Evolutionary conservation across 768 basidiomycete genomes (phyloP), one percentile per base, ranked within the genome.

Genomic region (Hortiboletus campestris): DNA sequence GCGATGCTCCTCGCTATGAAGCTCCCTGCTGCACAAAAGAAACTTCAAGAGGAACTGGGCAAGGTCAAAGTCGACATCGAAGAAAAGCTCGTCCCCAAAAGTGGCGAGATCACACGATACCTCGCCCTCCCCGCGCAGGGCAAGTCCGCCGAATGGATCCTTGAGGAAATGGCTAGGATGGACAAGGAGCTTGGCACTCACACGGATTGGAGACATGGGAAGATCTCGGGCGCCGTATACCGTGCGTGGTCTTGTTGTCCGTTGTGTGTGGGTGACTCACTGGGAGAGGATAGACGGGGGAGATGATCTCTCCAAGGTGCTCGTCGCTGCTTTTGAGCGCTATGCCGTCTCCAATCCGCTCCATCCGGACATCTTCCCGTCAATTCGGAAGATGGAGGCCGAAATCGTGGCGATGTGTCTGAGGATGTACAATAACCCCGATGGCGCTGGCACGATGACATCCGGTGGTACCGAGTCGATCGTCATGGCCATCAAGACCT

Each of bases 381-480:
- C 91, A 0, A 74, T 97, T 12, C 81, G 96, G 46, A 94, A 96
- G 75, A 99, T 99, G 96, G 96, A 99, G 65, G 91, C 94, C 16
- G 95, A 98, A 66, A 82, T 95, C 28, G 92, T 95, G 42, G 78
- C 89, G 11, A 94, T 94, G 88, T 89, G 86, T 57, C 77, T 96
- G 45, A 80, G 81, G 54, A 78, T 95, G 78, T 98, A 89, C 75
- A 86, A 91, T 66, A 86, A 88, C 59, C 89, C 93, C 1, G 75
- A 81, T 46, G 93, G 93, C 16, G 91, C 93, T 12, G 96, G 96
- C 13, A 86, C 86, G 7, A 98, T 95, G 72, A 99, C 96, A 1
- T 89, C 89, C 0, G 96, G 96, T 14, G 96, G 96, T 7, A 99
- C 96, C 0, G 96, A 99, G 69, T 91, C 89, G 20, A 98, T 98